Conservation (phyloP, 768 basidiomycete species). For the Termitomyces sp. region DNA sequence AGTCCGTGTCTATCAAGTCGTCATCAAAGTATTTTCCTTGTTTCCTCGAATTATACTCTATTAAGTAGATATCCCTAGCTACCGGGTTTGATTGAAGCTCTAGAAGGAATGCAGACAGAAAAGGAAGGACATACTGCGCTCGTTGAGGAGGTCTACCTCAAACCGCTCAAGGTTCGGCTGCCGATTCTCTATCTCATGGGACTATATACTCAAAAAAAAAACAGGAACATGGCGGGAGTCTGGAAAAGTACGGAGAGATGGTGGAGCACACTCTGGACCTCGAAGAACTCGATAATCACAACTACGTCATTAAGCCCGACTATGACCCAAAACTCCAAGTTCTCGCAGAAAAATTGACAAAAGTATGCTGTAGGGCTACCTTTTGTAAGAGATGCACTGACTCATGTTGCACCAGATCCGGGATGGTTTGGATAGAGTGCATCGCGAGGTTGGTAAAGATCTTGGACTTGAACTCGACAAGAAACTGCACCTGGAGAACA, state of each 20-base stretch:
- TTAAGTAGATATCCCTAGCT: constrained; percentile 36
- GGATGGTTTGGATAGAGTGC: constrained; percentile 81
- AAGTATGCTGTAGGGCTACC: constrained; percentile 27
- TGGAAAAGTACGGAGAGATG: constrained; percentile 85
- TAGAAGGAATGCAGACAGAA: constrained; percentile 45
- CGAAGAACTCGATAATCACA: constrained; percentile 76
- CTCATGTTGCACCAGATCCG: constrained; percentile 36
- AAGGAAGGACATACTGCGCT: constrained; percentile 42
- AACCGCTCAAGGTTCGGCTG: constrained; percentile 44
- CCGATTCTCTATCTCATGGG: neutral
- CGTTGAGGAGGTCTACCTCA: constrained; percentile 63
- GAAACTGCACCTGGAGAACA: constrained; percentile 94
- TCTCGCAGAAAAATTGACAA: constrained; percentile 60
- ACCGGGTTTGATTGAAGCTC: constrained; percentile 62
- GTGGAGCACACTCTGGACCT: constrained; percentile 95
- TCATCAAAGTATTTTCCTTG: constrained; percentile 54
- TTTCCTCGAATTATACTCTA: neutral
- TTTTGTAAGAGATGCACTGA: neutral
- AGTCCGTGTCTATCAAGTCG: constrained; percentile 92
- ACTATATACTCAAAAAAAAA: neutral
- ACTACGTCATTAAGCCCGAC: constrained; percentile 87
- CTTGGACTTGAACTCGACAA: constrained; percentile 84
- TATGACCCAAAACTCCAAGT: constrained; percentile 74
- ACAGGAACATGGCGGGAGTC: constrained; percentile 57
- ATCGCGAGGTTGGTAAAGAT: constrained; percentile 59